Conservation (phyloP, 495 filamentous ascomycete genomes). For the Jackrogersella minutella region DNA sequence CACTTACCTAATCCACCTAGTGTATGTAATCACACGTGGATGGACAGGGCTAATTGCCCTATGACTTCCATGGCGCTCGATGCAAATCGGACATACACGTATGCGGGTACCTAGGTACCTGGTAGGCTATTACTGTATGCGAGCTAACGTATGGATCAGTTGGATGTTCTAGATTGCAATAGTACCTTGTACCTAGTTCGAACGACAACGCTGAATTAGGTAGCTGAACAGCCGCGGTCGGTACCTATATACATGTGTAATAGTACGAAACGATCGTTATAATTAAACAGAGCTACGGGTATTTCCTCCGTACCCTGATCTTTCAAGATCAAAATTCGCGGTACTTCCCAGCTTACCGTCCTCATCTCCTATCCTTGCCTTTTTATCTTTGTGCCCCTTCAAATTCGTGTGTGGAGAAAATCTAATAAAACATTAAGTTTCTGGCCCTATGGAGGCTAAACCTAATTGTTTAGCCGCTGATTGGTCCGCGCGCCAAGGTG, state of each 20-base stretch:
- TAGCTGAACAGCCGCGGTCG: too few relatives aligned
- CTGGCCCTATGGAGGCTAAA: neutral
- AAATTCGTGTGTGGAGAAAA: conserved; percentile 6
- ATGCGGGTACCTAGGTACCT: neutral
- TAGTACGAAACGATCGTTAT: too few relatives aligned
- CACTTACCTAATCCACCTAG: neutral
- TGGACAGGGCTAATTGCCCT: neutral
- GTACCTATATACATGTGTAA: too few relatives aligned
- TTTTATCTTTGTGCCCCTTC: neutral
- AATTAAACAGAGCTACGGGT: neutral
- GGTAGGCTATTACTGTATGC: neutral
- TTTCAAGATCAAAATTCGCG: too few relatives aligned
- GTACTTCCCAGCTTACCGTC: too few relatives aligned
- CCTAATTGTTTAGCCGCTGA: neutral
- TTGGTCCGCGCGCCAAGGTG: conserved; percentile 4
- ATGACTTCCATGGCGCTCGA: neutral
- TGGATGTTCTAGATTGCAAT: neutral
- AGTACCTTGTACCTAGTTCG: neutral
- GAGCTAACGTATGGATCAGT: neutral
- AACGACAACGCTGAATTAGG: too few relatives aligned
- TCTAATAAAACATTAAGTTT: conserved; percentile 9
- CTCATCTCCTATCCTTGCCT: neutral
- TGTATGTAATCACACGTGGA: conserved; percentile 12
- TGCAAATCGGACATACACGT: too few relatives aligned
- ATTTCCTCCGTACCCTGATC: neutral